phyloP scores from a whole-genome alignment of 192 early-diverging fungal genomes.

The Anaeromyces robustus region DNA sequence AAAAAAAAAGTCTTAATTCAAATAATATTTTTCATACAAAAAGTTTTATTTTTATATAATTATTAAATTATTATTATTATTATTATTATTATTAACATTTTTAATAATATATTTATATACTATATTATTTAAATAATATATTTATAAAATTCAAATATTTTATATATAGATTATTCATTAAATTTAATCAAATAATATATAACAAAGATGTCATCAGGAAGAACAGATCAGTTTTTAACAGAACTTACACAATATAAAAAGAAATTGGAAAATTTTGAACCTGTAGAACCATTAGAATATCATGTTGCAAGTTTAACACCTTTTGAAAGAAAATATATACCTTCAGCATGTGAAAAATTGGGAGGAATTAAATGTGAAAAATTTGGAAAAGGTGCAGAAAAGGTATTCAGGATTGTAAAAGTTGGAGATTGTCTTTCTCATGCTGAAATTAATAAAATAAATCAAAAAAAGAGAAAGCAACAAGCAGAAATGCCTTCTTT shows the following conservation, averaged over 20 bases:
- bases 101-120: no score
- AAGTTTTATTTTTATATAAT: no score
- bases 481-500: neutral
- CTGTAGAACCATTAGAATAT: neutral
- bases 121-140: no score
- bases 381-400: neutral
- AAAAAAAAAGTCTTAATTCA: no score
- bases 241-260: neutral
- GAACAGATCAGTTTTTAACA: neutral
- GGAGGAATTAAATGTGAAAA: neutral
- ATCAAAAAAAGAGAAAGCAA: neutral
- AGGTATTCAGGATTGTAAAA: neutral
- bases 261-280: neutral
- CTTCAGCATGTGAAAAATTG: neutral
- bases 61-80: no score
- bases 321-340: neutral
- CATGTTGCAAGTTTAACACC: neutral
- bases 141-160: no score
- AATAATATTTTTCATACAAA: no score
- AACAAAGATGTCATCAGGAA: neutral
- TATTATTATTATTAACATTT: no score
- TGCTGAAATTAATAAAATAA: neutral
- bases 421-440: neutral
- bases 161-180: no score
- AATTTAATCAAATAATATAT: no score